Base-by-base conservation (phyloP, 306 rosid genomes). In the Cajanus cajan region DNA sequence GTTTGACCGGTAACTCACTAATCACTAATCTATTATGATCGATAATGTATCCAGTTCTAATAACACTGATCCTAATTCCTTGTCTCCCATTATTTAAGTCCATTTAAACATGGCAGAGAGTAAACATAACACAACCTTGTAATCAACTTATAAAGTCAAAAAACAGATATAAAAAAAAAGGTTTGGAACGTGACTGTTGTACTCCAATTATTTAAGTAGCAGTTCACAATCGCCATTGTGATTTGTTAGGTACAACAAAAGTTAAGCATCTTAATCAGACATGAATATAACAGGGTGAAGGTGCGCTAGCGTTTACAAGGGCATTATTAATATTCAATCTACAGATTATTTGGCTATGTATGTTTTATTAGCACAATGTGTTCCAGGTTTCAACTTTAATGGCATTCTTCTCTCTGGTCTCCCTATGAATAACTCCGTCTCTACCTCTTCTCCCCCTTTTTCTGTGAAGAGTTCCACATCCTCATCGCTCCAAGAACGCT, bases 381-480 rank as follows among this genome's bases (percentile, higher is more conserved):
- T 73, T 19, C 11, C 39, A 68, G 40, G 47, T 58, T 70, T 76
- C 58, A 63, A 15, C 43, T 63, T 51, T 48, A n/a, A 70, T 67
- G 73, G 33, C 48, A 74, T 64, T 82, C 80, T 41, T 71, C 81
- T 79, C 79, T 78, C 64, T 0, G 98, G 94, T 52, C 84, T 89
- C 40, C 98, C 93, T 69, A 93, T 91, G 89, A 87, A 87, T 82
- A 93, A 84, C 11, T 90, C 92, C 6, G 96, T 91, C 80, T 91
- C 99, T 83, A 93, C 96, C 21, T 91, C 93, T 68, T 47, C 80
- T 8, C 40, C 40, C 8, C 4, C 52, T 63, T 31, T 64, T 33
- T 71, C 71, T 14, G 15, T 39, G 0, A 6, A 7, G 0, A 37
- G 65, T 41, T 71, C 68, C 2, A 66, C 74, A 40, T 69, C 82